Evolutionary conservation across 2,329 filamentous ascomycete species (phyloP).

Genomic region (Botrytis fabae): DNA sequence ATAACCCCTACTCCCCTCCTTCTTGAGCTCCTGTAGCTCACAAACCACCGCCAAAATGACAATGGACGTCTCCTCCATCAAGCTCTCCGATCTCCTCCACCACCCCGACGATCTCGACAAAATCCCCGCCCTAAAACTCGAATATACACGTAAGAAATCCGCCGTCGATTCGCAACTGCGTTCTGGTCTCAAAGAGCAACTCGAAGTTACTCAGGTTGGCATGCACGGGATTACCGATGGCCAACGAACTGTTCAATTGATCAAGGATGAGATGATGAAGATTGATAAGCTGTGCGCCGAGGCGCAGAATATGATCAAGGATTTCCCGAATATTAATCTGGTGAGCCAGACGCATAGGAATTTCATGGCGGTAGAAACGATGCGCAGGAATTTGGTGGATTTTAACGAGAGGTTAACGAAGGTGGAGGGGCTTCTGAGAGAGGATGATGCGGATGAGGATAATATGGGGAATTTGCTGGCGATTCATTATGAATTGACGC

Average conservation of each 20-base stretch:
- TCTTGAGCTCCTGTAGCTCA: not conserved
- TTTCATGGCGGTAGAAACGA: constrained; percentile 89
- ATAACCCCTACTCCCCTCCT: not conserved
- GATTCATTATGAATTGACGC: constrained; percentile 88
- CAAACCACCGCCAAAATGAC: constrained; percentile 30
- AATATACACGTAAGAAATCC: constrained; percentile 92
- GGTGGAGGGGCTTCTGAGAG: constrained; percentile 74
- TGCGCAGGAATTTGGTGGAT: constrained; percentile 85
- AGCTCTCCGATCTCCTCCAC: constrained; percentile 88
- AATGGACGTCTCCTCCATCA: constrained; percentile 46
- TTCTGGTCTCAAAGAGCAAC: constrained; percentile 83
- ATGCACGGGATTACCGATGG: constrained; percentile 88
- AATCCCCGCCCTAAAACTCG: constrained; percentile 82
- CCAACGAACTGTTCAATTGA: constrained; percentile 85
- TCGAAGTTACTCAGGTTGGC: constrained; percentile 90
- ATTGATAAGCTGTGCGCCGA: constrained; percentile 97
- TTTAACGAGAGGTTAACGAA: constrained; percentile 77
- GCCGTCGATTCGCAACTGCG: constrained; percentile 89
- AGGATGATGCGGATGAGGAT: constrained; percentile 83
- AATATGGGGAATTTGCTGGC: constrained; percentile 89
- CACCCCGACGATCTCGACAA: constrained; percentile 98
- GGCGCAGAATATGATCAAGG: constrained; percentile 94
- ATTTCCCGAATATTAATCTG: constrained; percentile 90
- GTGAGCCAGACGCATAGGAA: constrained; percentile 95
- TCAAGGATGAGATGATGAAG: constrained; percentile 98